phyloP scores from a whole-genome alignment of 345 rosid species.

The Bruguiera gymnorhiza region DNA sequence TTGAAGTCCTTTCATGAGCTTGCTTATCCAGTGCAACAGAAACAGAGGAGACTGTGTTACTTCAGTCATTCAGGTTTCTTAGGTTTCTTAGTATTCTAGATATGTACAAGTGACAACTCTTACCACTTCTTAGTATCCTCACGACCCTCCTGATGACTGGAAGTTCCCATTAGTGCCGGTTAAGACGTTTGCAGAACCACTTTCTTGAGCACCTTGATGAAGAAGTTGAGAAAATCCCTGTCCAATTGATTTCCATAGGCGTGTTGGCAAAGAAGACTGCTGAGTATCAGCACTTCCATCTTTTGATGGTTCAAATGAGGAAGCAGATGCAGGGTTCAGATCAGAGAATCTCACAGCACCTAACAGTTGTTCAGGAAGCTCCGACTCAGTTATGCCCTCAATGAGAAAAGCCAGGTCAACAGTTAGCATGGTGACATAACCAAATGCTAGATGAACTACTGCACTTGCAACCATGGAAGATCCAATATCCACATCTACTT shows the following conservation, averaged over 20 bases:
- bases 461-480: slow-evolving; percentile 96
- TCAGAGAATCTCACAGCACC: slow-evolving; percentile 87
- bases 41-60: background rate
- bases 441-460: slow-evolving; percentile 88
- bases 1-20: background rate
- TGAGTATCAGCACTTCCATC: slow-evolving; percentile 18
- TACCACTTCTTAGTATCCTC: slow-evolving; percentile 45
- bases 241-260: slow-evolving; percentile 83
- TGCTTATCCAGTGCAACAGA: background rate
- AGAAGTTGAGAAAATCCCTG: slow-evolving; percentile 71
- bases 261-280: slow-evolving; percentile 47
- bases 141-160: slow-evolving; percentile 26
- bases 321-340: slow-evolving; percentile 66
- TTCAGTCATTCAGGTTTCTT: background rate
- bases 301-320: slow-evolving; percentile 33
- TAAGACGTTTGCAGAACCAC: slow-evolving; percentile 27
- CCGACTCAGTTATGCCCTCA: slow-evolving; percentile 71
- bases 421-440: slow-evolving; percentile 78
- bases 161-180: slow-evolving; percentile 35
- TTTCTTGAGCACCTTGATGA: slow-evolving; percentile 53
- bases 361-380: slow-evolving; percentile 79
- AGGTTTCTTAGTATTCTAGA: background rate
- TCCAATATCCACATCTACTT: slow-evolving; percentile 91
- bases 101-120: slow-evolving; percentile 15
- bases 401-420: slow-evolving; percentile 90